Evolutionary conservation across 495 filamentous ascomycete genomes (phyloP).

Genomic region (Penicillium bovifimosum): DNA sequence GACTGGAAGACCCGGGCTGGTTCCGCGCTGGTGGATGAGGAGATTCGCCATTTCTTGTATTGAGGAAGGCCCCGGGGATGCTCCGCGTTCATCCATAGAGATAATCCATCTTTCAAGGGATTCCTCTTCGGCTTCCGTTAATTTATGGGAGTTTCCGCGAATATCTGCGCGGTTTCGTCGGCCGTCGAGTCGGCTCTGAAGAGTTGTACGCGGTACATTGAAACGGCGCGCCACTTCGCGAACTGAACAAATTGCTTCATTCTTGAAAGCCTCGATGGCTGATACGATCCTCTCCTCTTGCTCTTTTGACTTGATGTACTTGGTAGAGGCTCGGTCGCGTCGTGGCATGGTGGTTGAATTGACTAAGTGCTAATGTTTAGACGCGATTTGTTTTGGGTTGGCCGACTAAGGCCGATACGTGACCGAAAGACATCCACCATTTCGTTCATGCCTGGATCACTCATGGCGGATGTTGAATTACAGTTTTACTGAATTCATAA

Average conservation of each 20-base stretch:
- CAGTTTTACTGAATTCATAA: too few relatives aligned
- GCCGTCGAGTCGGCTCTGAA: constrained; percentile 14
- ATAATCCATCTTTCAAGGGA: constrained; percentile 31
- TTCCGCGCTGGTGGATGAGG: constrained; percentile 19
- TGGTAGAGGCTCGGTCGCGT: neutral
- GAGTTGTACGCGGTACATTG: constrained; percentile 21
- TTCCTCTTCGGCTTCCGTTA: constrained; percentile 25
- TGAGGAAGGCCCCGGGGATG: neutral
- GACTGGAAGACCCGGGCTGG: neutral
- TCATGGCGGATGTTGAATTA: too few relatives aligned
- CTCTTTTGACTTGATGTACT: constrained; percentile 3
- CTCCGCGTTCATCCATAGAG: constrained; percentile 10
- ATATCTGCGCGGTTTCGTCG: neutral
- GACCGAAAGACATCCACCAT: too few relatives aligned
- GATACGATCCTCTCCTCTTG: constrained; percentile 13
- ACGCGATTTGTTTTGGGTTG: constrained; percentile 7
- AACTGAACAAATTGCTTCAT: constrained; percentile 10
- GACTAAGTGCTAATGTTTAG: neutral
- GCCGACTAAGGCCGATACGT: too few relatives aligned
- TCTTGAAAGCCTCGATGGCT: too few relatives aligned
- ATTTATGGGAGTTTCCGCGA: constrained; percentile 17
- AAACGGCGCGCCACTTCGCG: constrained; percentile 16
- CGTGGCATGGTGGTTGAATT: constrained; percentile 9
- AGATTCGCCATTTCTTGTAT: constrained; percentile 37
- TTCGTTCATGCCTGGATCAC: too few relatives aligned